phyloP scores from a whole-genome alignment of 192 early-diverging fungal genomes.

The Glomus cerebriforme region DNA sequence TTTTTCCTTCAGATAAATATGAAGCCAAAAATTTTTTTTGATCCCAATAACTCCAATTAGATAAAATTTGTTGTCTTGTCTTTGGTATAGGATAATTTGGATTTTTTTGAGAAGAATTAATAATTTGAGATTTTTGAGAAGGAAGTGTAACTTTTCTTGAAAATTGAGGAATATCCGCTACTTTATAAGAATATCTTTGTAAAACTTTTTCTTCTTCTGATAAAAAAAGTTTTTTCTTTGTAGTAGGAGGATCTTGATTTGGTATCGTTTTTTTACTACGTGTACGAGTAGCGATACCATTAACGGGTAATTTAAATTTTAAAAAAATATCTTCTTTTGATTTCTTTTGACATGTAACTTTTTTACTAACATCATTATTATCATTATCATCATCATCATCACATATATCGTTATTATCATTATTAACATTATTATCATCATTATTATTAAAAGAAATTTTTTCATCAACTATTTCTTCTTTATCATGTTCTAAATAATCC shows the following conservation, averaged over 20 bases:
- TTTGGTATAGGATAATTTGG: constrained; percentile 5
- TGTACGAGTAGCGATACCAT: background rate
- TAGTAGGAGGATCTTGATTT: background rate
- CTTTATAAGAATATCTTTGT: background rate
- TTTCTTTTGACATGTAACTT: background rate
- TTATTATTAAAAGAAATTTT: too few species aligned
- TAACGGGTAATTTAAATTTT: background rate
- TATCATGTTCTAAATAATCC: too few species aligned
- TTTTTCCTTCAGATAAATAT: constrained; percentile 5
- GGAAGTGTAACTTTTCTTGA: too few species aligned
- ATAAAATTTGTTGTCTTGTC: background rate
- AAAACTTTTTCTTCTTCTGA: background rate
- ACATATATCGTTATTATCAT: too few species aligned
- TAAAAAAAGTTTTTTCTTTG: background rate
- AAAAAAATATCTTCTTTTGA: background rate
- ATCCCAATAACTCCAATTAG: background rate
- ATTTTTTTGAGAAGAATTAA: background rate
- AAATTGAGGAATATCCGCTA: too few species aligned
- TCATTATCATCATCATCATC: too few species aligned
- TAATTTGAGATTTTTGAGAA: too few species aligned
- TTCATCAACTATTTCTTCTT: too few species aligned
- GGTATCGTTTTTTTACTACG: background rate
- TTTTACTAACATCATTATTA: too few species aligned
- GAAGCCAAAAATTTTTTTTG: background rate
- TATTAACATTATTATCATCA: too few species aligned